Percentiles rank a stretch among this genome's conserved stretches.
Evolutionary conservation across 2,329 filamentous ascomycete species (phyloP).

Genomic region (Penicillium sclerotiorum): DNA sequence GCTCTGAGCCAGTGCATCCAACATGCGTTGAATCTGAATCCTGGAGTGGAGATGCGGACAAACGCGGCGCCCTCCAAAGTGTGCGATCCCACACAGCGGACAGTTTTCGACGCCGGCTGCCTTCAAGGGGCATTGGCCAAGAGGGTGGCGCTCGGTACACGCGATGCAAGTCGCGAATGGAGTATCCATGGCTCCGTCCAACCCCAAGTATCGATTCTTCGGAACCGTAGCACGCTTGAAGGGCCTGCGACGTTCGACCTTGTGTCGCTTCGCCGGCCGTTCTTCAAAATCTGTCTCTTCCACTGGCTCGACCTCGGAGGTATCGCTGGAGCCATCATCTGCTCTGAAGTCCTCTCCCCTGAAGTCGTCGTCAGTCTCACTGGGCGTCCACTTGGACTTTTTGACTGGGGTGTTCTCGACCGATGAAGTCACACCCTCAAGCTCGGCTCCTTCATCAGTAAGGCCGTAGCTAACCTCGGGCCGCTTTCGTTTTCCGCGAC

Average conservation of each 20-base stretch:
- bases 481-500: conserved; percentile 78
- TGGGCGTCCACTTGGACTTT: too few species aligned
- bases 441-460: too few species aligned
- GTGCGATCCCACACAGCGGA: conserved; percentile 65
- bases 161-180: conserved; percentile 49
- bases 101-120: conserved; percentile 63
- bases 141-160: conserved; percentile 57
- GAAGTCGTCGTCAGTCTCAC: too few species aligned
- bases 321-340: too few species aligned
- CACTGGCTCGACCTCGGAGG: conserved; percentile 38
- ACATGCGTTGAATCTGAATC: conserved; percentile 64
- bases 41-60: conserved; percentile 67
- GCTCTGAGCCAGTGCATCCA: conserved; percentile 63
- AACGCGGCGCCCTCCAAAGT: conserved; percentile 57
- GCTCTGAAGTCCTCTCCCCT: too few species aligned
- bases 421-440: conserved; percentile 9
- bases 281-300: conserved; percentile 32
- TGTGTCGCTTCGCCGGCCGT: too few species aligned
- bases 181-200: conserved; percentile 24
- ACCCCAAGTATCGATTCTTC: conserved; percentile 5
- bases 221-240: conserved; percentile 41
- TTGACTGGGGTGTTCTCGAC: too few species aligned
- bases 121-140: conserved; percentile 65
- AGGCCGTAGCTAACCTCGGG: conserved; percentile 51
- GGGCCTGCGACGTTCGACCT: too few species aligned